These are phyloP conservation scores for Porpolomopsis calyptriformis DNA, from an alignment of 768 basidiomycete species.

Conservation along the genomic window DNA sequence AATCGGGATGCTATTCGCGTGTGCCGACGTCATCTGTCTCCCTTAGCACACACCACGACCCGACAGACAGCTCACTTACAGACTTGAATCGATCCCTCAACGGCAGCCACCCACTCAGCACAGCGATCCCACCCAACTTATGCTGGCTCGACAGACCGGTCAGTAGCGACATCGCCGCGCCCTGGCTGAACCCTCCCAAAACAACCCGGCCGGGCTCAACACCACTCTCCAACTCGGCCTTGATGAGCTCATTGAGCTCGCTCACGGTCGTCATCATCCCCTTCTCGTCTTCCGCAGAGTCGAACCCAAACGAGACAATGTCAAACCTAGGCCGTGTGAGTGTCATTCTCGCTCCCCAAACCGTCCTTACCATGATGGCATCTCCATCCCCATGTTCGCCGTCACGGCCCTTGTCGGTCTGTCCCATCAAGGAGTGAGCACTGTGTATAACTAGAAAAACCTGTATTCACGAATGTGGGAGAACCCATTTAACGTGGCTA, in stretches of 20 bases:
- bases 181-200: conserved; percentile 85
- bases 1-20: conserved; percentile 55
- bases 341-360: not conserved
- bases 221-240: conserved; percentile 62
- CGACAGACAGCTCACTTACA: conserved; percentile 29
- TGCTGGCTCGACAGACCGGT: conserved; percentile 57
- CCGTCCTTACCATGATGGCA: conserved; percentile 63
- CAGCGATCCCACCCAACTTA: conserved; percentile 61
- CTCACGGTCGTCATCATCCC: conserved; percentile 63
- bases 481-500: conserved; percentile 78
- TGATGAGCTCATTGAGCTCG: conserved; percentile 58
- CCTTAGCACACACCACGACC: not conserved
- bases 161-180: conserved; percentile 68
- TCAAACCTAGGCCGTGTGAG: conserved; percentile 52
- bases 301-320: conserved; percentile 53
- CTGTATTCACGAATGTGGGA: conserved; percentile 77
- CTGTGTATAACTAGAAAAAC: not conserved
- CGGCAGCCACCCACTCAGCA: conserved; percentile 75
- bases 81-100: conserved; percentile 53
- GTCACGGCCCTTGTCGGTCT: conserved; percentile 56
- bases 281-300: conserved; percentile 56
- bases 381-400: conserved; percentile 59
- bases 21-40: conserved; percentile 46
- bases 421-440: conserved; percentile 9
- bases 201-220: conserved; percentile 63